These are phyloP conservation scores for Eutypella sp. DNA, from an alignment of 2,329 filamentous ascomycete species.

Conservation along the genomic window DNA sequence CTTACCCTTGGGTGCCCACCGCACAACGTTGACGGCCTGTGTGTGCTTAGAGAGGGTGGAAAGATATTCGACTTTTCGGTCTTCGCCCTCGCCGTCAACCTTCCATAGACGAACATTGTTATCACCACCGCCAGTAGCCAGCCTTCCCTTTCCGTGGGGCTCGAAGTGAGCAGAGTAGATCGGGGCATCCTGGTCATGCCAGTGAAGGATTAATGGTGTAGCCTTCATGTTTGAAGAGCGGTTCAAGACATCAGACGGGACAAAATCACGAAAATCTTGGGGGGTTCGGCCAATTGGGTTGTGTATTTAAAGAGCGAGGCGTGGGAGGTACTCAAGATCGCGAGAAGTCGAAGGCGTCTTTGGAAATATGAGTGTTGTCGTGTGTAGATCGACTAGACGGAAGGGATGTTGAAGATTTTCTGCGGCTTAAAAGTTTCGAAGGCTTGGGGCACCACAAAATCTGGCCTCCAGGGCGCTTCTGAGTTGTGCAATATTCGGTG, in stretches of 20 bases:
- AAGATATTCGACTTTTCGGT: slow-evolving; percentile 85
- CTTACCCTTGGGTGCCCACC: slow-evolving; percentile 89
- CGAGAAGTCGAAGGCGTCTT: too few relatives aligned
- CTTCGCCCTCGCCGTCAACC: slow-evolving; percentile 77
- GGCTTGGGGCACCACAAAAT: too few relatives aligned
- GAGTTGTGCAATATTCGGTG: too few relatives aligned
- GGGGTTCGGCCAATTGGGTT: neutral
- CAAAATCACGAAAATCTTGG: neutral
- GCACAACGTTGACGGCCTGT: slow-evolving; percentile 95
- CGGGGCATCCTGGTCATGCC: slow-evolving; percentile 95
- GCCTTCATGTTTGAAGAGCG: slow-evolving; percentile 72
- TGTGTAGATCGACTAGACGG: too few relatives aligned
- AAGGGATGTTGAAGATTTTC: too few relatives aligned
- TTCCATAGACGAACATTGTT: slow-evolving; percentile 95
- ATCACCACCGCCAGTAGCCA: slow-evolving; percentile 93
- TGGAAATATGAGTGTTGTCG: neutral
- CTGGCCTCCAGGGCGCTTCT: too few relatives aligned
- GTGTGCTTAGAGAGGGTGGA: slow-evolving; percentile 91
- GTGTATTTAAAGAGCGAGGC: neutral
- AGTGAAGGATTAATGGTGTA: slow-evolving; percentile 92
- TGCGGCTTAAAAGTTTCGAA: too few relatives aligned
- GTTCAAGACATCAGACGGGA: slow-evolving; percentile 13
- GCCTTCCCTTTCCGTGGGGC: slow-evolving; percentile 79
- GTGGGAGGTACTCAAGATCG: neutral
- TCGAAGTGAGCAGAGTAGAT: slow-evolving; percentile 98